Evolutionary conservation across 495 filamentous ascomycete species (phyloP), one percentile per base, ranked within the genome.

Genomic region (Penicillium argentinense): DNA sequence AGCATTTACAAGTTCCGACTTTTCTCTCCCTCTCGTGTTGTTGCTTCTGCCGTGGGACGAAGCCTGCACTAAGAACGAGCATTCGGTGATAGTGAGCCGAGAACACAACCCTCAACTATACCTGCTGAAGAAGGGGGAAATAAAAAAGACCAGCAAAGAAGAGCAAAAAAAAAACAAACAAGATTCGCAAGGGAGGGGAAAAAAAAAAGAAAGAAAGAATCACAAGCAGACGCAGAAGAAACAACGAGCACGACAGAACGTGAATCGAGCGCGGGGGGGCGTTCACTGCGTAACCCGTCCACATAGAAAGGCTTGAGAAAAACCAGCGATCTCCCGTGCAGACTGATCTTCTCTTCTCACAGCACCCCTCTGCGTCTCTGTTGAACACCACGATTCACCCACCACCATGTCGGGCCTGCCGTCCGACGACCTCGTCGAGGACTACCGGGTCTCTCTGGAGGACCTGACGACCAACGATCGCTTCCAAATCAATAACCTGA

Each of bases 401-500:
- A 64, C 62, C 75, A 78, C 57, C 74, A 95, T 95, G 89, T 82
- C 77, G 39, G 79, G 80, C 39, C 73, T 83, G 47, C 73, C 82
- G 54, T 92, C 89, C 42, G 89, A 87, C 62, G 91, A 95, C 66
- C 88, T 97, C 53, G 92, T 91, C 47, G 85, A 91, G 67, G 95
- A 97, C 75, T 98, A 95, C 77, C 87, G 84, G 59, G 85, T 89
- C 52, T 93, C 93, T 39, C 78, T 98, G 59, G 85, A 92, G 68
- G 93, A 96, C 70, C 76, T 98, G 57, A 86, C 84, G 45, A 78
- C 83, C 55, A 96, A 96, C 72, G 89, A 88, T 59, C 83, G 89
- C 62, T 86, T 84, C 60, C 91, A 96, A 70, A 98, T 98, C 66
- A 88, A 85, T 72, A 96, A 91, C 67, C 71, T 98, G 64, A 97